A percentile compares a stretch with the other conserved stretches of the same genome.
These are phyloP conservation scores for Flaveria robusta DNA, from an alignment of 129 eudicot species.

Conservation along the genomic window DNA sequence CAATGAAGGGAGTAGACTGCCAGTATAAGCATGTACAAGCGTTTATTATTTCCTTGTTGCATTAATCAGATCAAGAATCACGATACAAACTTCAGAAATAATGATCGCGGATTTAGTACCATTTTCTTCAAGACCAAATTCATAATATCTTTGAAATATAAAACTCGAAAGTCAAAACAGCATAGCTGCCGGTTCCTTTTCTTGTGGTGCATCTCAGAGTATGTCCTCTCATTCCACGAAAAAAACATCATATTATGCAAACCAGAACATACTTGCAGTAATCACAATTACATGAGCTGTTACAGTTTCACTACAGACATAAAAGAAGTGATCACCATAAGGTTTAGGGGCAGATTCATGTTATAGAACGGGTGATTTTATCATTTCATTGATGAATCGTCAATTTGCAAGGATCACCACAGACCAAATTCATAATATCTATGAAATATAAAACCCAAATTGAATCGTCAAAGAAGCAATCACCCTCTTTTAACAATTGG, in stretches of 20 bases:
- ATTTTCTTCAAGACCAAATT: not conserved
- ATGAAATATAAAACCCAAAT: too few relatives aligned
- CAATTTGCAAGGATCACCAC: too few relatives aligned
- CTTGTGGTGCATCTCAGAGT: not conserved
- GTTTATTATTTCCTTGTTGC: constrained; percentile 1
- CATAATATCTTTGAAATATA: too few relatives aligned
- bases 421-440: too few relatives aligned
- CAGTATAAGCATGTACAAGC: not conserved
- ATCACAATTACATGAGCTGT: not conserved
- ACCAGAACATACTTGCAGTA: constrained; percentile 9
- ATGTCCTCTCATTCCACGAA: not conserved
- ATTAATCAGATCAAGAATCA: not conserved
- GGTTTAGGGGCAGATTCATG: not conserved
- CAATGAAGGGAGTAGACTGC: not conserved
- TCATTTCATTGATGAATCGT: too few relatives aligned
- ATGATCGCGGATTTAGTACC: not conserved
- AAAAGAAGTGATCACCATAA: not conserved
- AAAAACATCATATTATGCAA: not conserved
- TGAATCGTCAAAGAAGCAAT: too few relatives aligned
- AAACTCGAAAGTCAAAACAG: too few relatives aligned
- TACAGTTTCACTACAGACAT: not conserved
- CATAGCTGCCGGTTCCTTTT: not conserved
- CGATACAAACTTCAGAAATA: constrained; percentile 7
- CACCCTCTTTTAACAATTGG: not conserved
- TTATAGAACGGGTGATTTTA: not conserved